Evolutionary conservation across 169 alveolate genomes (phyloP), one percentile per base, ranked within the genome.

Genomic region (Eimeria brunetti): DNA sequence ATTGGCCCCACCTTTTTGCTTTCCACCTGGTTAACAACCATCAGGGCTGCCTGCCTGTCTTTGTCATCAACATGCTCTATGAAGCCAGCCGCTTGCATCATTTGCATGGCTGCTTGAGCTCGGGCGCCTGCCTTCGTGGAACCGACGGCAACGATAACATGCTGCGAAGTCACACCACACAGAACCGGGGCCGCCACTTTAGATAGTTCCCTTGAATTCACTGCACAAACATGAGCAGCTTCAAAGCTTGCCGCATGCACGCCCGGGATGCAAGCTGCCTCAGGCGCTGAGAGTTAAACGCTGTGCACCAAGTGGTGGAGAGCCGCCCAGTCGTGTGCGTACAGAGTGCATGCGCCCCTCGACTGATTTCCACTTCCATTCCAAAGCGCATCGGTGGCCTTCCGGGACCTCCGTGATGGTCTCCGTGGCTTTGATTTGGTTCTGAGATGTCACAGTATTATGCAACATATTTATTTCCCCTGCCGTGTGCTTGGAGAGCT

Each of bases 71-170:
- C 95, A 56, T 58, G 95, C 78, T 92, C 88, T 20, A 92, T 62
- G 88, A 92, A 92, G 80, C 95, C 95, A 22, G 95, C 95, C 41
- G 71, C 67, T 36, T 71, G 86, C 96, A 93, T 81, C 94, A 93
- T 81, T 44, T 93, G 89, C 80, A 93, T 84, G 33, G 96, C 96
- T 33, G 96, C 96, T 56, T 64, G 80, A 22, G 96, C 96, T 60
- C 96, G 92, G 46, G 96, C 96, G 1, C 67, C 91, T 16, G 93
- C 91, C 89, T 93, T 93, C 11, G 96, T 81, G 27, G 83, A 22
- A 38, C 96, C 96, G n/a, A 93, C 84, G 69, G 94, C 96, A 44
- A 69, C 93, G 27, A 36, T 38, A 30, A 71, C 69, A 33, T 75
- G 89, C 96, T 84, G 96, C 88, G 41, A 24, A 4, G 44, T 27